Percentiles rank a stretch among this genome's conserved stretches.
phyloP scores from a whole-genome alignment of 495 filamentous ascomycete species.

The Trichoderma reesei region DNA sequence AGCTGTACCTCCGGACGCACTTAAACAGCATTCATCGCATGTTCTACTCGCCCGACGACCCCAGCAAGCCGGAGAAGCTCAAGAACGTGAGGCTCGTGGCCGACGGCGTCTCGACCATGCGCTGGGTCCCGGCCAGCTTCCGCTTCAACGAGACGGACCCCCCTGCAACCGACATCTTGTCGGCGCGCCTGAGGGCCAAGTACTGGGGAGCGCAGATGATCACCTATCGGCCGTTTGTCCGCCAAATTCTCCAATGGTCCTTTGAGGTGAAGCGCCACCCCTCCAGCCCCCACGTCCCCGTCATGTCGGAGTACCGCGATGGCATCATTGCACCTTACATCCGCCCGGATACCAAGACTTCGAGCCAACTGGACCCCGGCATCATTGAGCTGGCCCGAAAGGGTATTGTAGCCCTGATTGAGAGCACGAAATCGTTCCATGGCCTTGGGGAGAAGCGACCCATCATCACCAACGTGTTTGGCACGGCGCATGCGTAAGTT shows the following conservation, averaged over 20 bases:
- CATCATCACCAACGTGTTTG: constrained; percentile 89
- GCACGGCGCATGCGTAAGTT: constrained; percentile 93
- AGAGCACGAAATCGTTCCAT: constrained; percentile 82
- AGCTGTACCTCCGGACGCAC: constrained; percentile 75
- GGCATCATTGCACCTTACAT: constrained; percentile 25
- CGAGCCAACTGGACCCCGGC: constrained; percentile 34
- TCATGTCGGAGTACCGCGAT: constrained; percentile 15
- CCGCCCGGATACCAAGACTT: constrained; percentile 17
- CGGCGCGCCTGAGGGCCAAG: constrained; percentile 80
- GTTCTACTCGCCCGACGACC: constrained; percentile 57
- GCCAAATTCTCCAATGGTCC: constrained; percentile 46
- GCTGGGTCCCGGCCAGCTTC: constrained; percentile 33
- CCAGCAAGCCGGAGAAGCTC: constrained; percentile 7
- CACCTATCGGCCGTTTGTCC: constrained; percentile 75
- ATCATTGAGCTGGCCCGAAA: constrained; percentile 43
- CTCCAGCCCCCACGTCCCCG: constrained; percentile 9
- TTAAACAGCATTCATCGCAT: constrained; percentile 76
- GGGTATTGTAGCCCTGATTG: constrained; percentile 64
- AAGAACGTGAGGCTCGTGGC: constrained; percentile 43
- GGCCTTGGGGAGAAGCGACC: constrained; percentile 53
- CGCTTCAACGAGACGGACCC: constrained; percentile 58
- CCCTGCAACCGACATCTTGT: constrained; percentile 66
- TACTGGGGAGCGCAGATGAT: constrained; percentile 90
- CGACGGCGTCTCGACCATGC: constrained; percentile 30
- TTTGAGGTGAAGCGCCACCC: constrained; percentile 20